A percentile compares a stretch with the other conserved stretches of the same genome.
phyloP scores from a whole-genome alignment of 1,284 basidiomycete species.

The Pisolithus thermaeus region DNA sequence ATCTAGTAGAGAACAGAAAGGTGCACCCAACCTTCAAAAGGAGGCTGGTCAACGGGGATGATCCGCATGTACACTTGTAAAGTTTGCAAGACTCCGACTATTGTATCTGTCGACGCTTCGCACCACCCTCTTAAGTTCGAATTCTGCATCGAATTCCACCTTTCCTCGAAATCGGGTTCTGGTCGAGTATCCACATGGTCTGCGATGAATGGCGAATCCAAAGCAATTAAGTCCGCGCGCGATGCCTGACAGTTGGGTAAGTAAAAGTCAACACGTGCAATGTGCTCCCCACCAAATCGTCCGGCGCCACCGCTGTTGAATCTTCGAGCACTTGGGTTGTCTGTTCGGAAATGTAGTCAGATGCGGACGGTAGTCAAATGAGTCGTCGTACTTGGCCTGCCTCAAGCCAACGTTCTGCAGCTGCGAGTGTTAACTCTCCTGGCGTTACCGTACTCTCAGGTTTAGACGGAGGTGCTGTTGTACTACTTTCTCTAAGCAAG shows the following conservation, averaged over 20 bases:
- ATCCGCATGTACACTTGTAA: conserved; percentile 44
- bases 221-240: conserved; percentile 55
- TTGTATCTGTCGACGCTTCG: conserved; percentile 44
- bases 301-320: conserved; percentile 3
- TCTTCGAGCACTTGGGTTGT: conserved; percentile 1
- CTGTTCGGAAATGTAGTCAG: conserved; percentile 9
- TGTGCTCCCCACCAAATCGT: conserved; percentile 20
- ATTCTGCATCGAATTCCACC: conserved; percentile 49
- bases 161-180: conserved; percentile 43
- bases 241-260: conserved; percentile 29
- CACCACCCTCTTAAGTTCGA: conserved; percentile 60
- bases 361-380: background rate
- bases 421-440: conserved; percentile 51
- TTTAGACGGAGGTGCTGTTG: conserved; percentile 28
- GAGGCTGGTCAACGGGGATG: conserved; percentile 45
- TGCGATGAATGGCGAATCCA: conserved; percentile 61
- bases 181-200: conserved; percentile 30
- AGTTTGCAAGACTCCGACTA: conserved; percentile 47
- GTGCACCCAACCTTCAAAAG: conserved; percentile 49
- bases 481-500: conserved; percentile 20
- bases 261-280: background rate
- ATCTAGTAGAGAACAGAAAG: background rate
- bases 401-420: conserved; percentile 18
- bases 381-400: conserved; percentile 11
- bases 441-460: conserved; percentile 44